Percentiles rank a stretch among this genome's conserved stretches.
Evolutionary conservation across 768 basidiomycete genomes (phyloP).

Genomic region (Boletellus emodensis): DNA sequence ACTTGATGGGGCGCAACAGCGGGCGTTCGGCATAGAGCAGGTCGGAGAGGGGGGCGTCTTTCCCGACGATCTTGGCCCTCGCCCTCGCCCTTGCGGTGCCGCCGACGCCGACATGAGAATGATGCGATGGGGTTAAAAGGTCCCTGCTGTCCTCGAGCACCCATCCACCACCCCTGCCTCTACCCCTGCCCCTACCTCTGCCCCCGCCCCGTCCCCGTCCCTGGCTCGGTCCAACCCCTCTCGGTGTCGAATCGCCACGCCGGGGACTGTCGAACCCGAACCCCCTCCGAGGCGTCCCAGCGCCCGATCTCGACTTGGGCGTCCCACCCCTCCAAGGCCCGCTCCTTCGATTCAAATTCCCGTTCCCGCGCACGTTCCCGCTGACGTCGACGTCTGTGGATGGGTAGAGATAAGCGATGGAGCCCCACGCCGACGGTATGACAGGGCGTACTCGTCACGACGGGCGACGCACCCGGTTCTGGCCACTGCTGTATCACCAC

Average conservation of each 20-base stretch:
- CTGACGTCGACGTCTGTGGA: slow-evolving; percentile 1
- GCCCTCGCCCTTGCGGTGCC: neutral
- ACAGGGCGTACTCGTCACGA: neutral
- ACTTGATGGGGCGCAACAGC: slow-evolving; percentile 60
- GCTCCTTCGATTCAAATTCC: slow-evolving; percentile 1
- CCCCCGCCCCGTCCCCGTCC: slow-evolving; percentile 26
- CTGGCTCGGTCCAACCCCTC: neutral
- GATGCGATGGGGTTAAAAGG: neutral
- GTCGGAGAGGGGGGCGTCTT: slow-evolving; percentile 50
- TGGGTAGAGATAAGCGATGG: neutral
- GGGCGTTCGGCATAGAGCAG: slow-evolving; percentile 57
- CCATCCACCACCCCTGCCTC: neutral
- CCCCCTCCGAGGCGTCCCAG: slow-evolving; percentile 15
- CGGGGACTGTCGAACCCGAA: slow-evolving; percentile 4
- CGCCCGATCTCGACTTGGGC: slow-evolving; percentile 9
- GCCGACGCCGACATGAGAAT: slow-evolving; percentile 4
- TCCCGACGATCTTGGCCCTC: slow-evolving; percentile 1
- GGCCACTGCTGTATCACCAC: slow-evolving; percentile 24
- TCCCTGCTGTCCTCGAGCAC: neutral
- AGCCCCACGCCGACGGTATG: neutral
- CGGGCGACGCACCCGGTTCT: slow-evolving; percentile 15
- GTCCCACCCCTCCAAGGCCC: slow-evolving; percentile 5
- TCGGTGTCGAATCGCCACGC: slow-evolving; percentile 7
- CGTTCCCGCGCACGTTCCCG: neutral
- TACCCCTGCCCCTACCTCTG: slow-evolving; percentile 14